Evolutionary conservation across 78 protist genomes (phyloP).

Genomic region (Protostelium mycophagum): DNA sequence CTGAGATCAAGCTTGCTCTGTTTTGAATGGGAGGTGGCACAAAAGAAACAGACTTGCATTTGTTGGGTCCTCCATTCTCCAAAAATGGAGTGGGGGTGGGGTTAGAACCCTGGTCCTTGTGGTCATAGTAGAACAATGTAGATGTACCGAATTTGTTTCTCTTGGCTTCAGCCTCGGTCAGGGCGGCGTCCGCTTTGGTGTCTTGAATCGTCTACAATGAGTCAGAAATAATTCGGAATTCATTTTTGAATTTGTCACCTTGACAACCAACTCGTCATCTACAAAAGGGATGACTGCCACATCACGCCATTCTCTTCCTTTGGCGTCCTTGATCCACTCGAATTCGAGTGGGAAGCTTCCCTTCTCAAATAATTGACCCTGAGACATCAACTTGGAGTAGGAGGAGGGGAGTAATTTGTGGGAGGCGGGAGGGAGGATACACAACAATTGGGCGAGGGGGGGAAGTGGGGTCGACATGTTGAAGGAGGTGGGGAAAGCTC

Average conservation of each 20-base stretch:
- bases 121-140: neutral
- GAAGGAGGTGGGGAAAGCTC: neutral
- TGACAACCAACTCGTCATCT: neutral
- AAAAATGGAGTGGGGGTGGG: neutral
- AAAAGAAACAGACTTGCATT: neutral
- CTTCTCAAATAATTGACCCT: no score
- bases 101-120: neutral
- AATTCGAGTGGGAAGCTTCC: neutral
- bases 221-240: neutral
- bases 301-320: conserved; percentile 7
- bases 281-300: conserved; percentile 9
- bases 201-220: neutral
- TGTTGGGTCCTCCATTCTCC: neutral
- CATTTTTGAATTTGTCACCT: neutral
- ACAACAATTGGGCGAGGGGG: conserved; percentile 13
- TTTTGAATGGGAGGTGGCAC: neutral
- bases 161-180: neutral
- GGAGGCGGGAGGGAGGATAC: conserved; percentile 6
- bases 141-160: neutral
- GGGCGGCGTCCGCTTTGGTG: neutral
- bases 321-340: neutral
- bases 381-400: neutral
- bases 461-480: neutral
- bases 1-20: neutral
- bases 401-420: conserved; percentile 1